Evolutionary conservation across 2,329 filamentous ascomycete species (phyloP).

Genomic region (Apiospora sp.): DNA sequence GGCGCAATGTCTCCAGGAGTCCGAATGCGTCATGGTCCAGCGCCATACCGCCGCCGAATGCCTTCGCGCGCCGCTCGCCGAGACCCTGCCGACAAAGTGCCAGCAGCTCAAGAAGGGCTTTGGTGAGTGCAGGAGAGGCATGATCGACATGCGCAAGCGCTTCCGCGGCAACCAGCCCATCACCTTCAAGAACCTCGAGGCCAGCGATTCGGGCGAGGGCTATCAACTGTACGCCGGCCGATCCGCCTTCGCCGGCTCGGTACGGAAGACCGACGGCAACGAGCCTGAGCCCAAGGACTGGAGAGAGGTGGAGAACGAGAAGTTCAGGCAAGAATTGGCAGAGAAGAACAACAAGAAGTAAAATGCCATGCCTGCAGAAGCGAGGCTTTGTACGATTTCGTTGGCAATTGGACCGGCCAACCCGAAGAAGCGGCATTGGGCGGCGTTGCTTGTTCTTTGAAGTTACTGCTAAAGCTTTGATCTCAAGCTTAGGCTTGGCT

Average conservation of each 20-base stretch:
- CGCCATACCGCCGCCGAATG: slow-evolving; percentile 89
- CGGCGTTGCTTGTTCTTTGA: background rate
- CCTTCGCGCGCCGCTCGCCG: slow-evolving; percentile 80
- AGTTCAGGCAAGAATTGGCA: slow-evolving; percentile 49
- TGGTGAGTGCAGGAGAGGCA: slow-evolving; percentile 92
- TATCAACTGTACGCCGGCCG: slow-evolving; percentile 83
- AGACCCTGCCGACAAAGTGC: slow-evolving; percentile 85
- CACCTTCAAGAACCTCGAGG: slow-evolving; percentile 66
- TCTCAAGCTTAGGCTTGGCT: background rate
- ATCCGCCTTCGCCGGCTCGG: slow-evolving; percentile 70
- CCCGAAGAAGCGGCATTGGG: background rate
- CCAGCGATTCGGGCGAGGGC: slow-evolving; percentile 65
- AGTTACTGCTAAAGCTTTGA: background rate
- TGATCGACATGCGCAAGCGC: slow-evolving; percentile 98
- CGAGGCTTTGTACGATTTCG: slow-evolving; percentile 6
- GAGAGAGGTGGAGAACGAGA: slow-evolving; percentile 71
- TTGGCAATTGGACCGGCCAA: background rate
- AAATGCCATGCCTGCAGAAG: slow-evolving; percentile 26
- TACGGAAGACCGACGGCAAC: slow-evolving; percentile 72
- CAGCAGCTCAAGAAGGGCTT: slow-evolving; percentile 93
- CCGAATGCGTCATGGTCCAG: slow-evolving; percentile 94
- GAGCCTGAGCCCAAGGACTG: slow-evolving; percentile 68
- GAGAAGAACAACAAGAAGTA: slow-evolving; percentile 36
- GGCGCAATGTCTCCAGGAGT: slow-evolving; percentile 93
- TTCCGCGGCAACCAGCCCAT: slow-evolving; percentile 95